Evolutionary conservation across 345 rosid species (phyloP).

Genomic region (Eucalyptus brandiana): DNA sequence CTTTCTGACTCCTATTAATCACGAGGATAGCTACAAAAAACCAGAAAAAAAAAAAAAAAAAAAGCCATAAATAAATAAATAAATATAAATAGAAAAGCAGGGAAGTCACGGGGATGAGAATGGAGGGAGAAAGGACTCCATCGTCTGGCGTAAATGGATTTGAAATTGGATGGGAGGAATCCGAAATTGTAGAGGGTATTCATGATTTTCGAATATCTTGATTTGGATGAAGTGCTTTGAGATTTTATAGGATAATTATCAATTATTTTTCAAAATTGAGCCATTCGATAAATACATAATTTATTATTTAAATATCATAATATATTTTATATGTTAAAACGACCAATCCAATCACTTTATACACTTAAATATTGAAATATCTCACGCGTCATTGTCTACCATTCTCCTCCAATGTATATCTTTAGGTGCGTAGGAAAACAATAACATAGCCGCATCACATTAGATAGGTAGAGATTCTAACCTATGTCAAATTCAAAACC

Average conservation of each 20-base stretch:
- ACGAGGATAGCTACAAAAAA: background rate
- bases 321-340: fast-evolving
- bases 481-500: background rate
- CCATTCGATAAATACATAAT: too few species aligned
- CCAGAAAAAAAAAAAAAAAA: background rate
- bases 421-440: fast-evolving
- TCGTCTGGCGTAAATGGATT: too few species aligned
- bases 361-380: background rate
- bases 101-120: background rate
- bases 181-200: background rate
- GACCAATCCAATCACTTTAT: fast-evolving
- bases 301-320: too few species aligned
- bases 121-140: background rate
- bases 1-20: background rate
- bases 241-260: fast-evolving
- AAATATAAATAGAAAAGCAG: background rate
- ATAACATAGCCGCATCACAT: background rate
- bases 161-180: background rate
- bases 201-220: background rate
- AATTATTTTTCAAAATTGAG: too few species aligned
- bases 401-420: fast-evolving
- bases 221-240: background rate
- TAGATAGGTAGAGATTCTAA: background rate
- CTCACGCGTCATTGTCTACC: fast-evolving
- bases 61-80: too few species aligned